Evolutionary conservation across 2,329 filamentous ascomycete genomes (phyloP).

Genomic region (Hymenoscyphus occultus): DNA sequence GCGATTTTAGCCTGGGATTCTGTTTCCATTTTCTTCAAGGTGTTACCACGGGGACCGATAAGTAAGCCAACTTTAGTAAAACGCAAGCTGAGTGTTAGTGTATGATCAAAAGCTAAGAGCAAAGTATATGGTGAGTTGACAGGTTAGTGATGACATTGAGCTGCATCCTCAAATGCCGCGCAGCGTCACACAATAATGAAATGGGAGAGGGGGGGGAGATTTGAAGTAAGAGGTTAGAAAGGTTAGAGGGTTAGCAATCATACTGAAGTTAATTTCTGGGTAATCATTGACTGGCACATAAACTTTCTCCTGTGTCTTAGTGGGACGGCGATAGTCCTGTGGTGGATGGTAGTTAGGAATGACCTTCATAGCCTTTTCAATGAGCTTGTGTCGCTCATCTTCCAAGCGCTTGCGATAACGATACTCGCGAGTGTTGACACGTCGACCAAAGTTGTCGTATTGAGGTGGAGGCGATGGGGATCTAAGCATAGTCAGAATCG

Average conservation of each 20-base stretch:
- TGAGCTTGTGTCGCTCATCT: slow-evolving; percentile 96
- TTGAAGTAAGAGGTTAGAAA: slow-evolving; percentile 55
- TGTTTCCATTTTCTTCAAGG: slow-evolving; percentile 98
- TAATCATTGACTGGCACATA: slow-evolving; percentile 99
- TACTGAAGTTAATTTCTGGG: slow-evolving; percentile 99
- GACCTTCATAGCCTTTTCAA: slow-evolving; percentile 99
- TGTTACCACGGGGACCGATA: slow-evolving; percentile 99
- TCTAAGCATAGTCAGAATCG: slow-evolving; percentile 47
- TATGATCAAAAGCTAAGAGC: slow-evolving; percentile 39
- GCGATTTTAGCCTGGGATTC: slow-evolving; percentile 98
- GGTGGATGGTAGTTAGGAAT: slow-evolving; percentile 99
- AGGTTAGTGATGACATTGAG: slow-evolving; percentile 39
- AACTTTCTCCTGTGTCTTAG: slow-evolving; percentile 99
- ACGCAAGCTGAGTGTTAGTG: slow-evolving; percentile 91
- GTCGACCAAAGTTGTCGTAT: slow-evolving; percentile 98
- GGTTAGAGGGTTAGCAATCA: slow-evolving; percentile 99
- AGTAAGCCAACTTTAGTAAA: slow-evolving; percentile 96
- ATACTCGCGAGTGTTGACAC: slow-evolving; percentile 98
- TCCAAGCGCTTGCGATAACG: slow-evolving; percentile 97
- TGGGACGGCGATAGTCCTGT: slow-evolving; percentile 95
- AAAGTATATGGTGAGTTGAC: slow-evolving; percentile 34
- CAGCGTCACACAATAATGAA: slow-evolving; percentile 41
- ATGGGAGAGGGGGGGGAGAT: slow-evolving; percentile 39
- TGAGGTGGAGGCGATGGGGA: slow-evolving; percentile 94
- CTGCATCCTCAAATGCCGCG: slow-evolving; percentile 34